Evolutionary conservation across 192 early-diverging fungal genomes (phyloP).

Genomic region (Rhizophagus clarus): DNA sequence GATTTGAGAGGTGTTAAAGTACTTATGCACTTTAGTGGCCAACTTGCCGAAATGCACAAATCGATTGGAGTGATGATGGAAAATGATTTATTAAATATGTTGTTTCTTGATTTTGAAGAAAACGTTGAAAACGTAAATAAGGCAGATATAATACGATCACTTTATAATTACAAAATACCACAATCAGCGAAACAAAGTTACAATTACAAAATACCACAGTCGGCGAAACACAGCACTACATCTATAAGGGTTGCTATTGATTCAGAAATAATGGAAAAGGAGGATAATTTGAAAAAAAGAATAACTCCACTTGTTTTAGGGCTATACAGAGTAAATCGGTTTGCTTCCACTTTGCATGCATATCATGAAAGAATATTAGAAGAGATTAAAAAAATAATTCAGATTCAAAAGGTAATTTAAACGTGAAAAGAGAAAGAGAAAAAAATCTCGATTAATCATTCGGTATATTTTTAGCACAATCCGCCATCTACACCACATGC

Average conservation of each 20-base stretch:
- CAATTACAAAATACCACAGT: conserved; percentile 2
- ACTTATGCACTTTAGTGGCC: conserved; percentile 59
- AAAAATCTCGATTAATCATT: neutral
- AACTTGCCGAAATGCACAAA: conserved; percentile 66
- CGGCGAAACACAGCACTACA: neutral
- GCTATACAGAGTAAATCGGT: conserved; percentile 70
- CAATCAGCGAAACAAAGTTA: conserved; percentile 4
- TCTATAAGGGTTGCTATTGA: conserved; percentile 29
- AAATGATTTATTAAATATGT: conserved; percentile 63
- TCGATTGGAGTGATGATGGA: conserved; percentile 76
- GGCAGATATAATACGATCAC: conserved; percentile 9
- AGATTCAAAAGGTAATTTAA: conserved; percentile 69
- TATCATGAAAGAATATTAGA: conserved; percentile 78
- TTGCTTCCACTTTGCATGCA: conserved; percentile 66
- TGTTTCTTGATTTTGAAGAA: conserved; percentile 65
- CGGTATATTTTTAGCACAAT: conserved; percentile 27
- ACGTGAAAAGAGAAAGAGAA: neutral
- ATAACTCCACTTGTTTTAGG: conserved; percentile 79
- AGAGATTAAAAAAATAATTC: conserved; percentile 77
- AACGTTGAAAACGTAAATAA: conserved; percentile 56
- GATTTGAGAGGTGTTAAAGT: conserved; percentile 65
- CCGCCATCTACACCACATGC: neutral
- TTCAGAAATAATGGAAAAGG: conserved; percentile 33
- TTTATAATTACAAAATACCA: conserved; percentile 16
- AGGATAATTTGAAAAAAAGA: conserved; percentile 49